Evolutionary conservation across 2,329 filamentous ascomycete species (phyloP).

Genomic region (Neospermospora avenae): DNA sequence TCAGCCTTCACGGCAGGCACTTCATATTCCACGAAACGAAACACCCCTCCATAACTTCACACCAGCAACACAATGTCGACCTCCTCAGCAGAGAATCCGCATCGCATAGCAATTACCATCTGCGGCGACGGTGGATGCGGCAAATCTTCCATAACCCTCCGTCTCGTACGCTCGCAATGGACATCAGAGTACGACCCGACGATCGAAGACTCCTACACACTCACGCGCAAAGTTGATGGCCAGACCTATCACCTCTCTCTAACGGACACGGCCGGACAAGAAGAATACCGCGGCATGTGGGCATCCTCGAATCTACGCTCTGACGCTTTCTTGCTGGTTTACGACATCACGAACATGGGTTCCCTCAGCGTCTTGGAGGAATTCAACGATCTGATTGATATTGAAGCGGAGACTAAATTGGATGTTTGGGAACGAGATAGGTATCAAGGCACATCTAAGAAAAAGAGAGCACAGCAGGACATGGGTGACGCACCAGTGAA

Average conservation of each 20-base stretch:
- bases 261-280: constrained; percentile 84
- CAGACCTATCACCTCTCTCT: constrained; percentile 72
- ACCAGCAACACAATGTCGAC: neutral
- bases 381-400: constrained; percentile 80
- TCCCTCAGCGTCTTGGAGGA: constrained; percentile 71
- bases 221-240: constrained; percentile 77
- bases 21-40: neutral
- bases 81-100: constrained; percentile 17
- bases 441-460: constrained; percentile 7
- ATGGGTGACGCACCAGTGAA: constrained; percentile 28
- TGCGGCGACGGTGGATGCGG: constrained; percentile 83
- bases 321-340: constrained; percentile 82
- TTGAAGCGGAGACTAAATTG: constrained; percentile 72
- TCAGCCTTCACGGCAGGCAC: neutral
- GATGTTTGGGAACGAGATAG: constrained; percentile 23
- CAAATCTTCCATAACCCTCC: constrained; percentile 81
- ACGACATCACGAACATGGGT: constrained; percentile 73
- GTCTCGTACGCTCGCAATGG: constrained; percentile 79
- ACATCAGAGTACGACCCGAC: constrained; percentile 79
- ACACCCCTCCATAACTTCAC: neutral
- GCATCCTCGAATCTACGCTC: constrained; percentile 72
- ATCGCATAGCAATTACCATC: constrained; percentile 68
- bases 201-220: constrained; percentile 81
- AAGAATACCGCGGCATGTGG: constrained; percentile 88
- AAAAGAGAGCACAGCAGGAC: constrained; percentile 6